phyloP scores from a whole-genome alignment of 768 basidiomycete species.

The Pisolithus sp. region DNA sequence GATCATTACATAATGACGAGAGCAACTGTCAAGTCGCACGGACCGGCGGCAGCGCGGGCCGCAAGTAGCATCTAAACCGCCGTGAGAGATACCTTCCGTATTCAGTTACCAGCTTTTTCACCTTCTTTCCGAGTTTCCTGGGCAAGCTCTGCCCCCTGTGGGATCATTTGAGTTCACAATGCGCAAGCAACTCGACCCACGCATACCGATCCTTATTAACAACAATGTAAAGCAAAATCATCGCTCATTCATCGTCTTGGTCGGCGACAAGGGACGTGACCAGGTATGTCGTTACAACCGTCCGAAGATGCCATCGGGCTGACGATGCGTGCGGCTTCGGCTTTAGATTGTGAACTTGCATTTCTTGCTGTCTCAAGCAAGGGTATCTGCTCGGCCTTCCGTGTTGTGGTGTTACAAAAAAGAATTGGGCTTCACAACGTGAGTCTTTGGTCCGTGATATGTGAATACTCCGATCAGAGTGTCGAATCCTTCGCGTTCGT shows the following conservation, averaged over 20 bases:
- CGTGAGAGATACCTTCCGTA: no score
- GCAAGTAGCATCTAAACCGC: no score
- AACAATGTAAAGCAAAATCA: conserved; percentile 94
- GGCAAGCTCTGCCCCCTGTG: no score
- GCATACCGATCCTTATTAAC: conserved; percentile 86
- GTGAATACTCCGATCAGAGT: background rate
- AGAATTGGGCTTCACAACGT: conserved; percentile 94
- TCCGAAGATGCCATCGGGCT: background rate
- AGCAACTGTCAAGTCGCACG: no score
- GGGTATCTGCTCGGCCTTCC: conserved; percentile 81
- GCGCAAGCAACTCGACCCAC: conserved; percentile 87
- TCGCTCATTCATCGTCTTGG: conserved; percentile 91
- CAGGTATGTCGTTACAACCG: conserved; percentile 49
- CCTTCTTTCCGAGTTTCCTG: background rate
- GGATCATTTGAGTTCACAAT: conserved; percentile 29
- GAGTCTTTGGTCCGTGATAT: conserved; percentile 20
- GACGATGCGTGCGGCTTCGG: no score
- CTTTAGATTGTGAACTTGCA: conserved; percentile 87
- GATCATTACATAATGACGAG: no score
- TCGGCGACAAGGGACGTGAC: conserved; percentile 89
- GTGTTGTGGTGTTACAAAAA: conserved; percentile 99
- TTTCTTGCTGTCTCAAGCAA: conserved; percentile 87
- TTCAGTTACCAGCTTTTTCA: background rate
- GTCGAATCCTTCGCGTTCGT: background rate
- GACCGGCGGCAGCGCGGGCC: no score